Base-by-base conservation (phyloP, 306 rosid genomes). In the Fagus sylvatica region DNA sequence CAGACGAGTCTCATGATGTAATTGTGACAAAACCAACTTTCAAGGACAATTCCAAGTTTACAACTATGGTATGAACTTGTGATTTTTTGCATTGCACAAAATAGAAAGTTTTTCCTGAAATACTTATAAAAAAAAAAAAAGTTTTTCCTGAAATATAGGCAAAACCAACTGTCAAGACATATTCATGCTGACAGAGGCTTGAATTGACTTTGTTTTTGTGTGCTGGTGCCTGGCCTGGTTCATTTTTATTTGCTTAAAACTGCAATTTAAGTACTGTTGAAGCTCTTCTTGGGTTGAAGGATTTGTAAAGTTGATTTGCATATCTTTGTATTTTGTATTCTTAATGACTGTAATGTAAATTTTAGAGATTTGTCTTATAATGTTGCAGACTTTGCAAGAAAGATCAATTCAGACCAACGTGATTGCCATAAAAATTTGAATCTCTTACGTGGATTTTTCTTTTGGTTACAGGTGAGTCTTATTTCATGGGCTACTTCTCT, bases 401-500 rank as follows among this genome's bases (percentile, higher is more conserved):
- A 85, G 74, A 48, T 75, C 40, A 48, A 61, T 53, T 77, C 78
- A 80, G 87, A 72, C 40, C 5, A 36, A 7, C 2, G 22, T n/a
- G 78, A 88, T 80, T 72, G 53, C 16, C 75, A 10, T 53, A 89
- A 15, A 76, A 74, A 70, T 75, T 74, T 91, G 84, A 85, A 84
- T 84, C 85, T 95, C 55, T 73, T 89, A 46, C 98, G 98, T 57
- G 98, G 93, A 70, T 92, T 91, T 74, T 53, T 83, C 74, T 91
- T 85, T 85, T 95, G 92, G 93, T 72, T 92, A 87, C 13, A 88
- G 86, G 98, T 94, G 70, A 84, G 86, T 81, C 49, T 40, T 41
- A 36, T 57, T 77, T 54, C 81, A 78, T 55, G 30, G 37, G 65
- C 51, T 59, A 59, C 36, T 59, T 59, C 65, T 57, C 37, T 8